Evolutionary conservation across 805 yeast species (phyloP), one percentile per base, ranked within the genome.

Genomic region (Kluyveromyces lactis): DNA sequence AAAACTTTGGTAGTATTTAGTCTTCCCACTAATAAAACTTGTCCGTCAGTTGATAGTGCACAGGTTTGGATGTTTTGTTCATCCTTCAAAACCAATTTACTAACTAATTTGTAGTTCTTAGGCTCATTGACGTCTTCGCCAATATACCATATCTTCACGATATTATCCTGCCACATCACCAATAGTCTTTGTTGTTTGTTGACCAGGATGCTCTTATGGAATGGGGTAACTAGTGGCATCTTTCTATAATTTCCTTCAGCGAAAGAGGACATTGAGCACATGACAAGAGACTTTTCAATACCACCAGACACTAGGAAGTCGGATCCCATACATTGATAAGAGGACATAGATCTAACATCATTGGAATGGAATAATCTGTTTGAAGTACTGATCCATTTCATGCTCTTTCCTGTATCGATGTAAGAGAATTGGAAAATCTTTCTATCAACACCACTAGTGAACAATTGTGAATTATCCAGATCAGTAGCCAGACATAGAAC

Each of bases 361-460:
- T 75, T 83, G 29, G 92, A 76, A 59, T 92, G 97, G 45, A 87
- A 69, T 39, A 90, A 69, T 53, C 95, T 72, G 59, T 79, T 85
- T 39, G 79, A 73, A 46, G 78, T 71, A 51, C 77, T 80, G 13
- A 82, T 74, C 97, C 97, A 90, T 54, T 78, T 77, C 31, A 42
- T 48, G 39, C 52, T 51, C 10, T 43, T 44, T 18, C 41, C 41
- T 4, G 40, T 48, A n/a, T 58, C 51, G 4, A 62, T 33, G 21
- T 46, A 49, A 42, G 55, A 61, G 60, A 81, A 85, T 52, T 79
- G 82, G 55, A 77, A 83, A 36, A 92, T 86, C 55, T 87, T 87
- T 52, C 97, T 73, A 59, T 92, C 99, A 35, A 92, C 87, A 51
- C 98, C 97, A 4, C 92, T 94, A 30, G 90, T 74, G 60, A 86